Conservation (phyloP, 2,329 filamentous ascomycete species). For the Corynespora cassiicola region DNA sequence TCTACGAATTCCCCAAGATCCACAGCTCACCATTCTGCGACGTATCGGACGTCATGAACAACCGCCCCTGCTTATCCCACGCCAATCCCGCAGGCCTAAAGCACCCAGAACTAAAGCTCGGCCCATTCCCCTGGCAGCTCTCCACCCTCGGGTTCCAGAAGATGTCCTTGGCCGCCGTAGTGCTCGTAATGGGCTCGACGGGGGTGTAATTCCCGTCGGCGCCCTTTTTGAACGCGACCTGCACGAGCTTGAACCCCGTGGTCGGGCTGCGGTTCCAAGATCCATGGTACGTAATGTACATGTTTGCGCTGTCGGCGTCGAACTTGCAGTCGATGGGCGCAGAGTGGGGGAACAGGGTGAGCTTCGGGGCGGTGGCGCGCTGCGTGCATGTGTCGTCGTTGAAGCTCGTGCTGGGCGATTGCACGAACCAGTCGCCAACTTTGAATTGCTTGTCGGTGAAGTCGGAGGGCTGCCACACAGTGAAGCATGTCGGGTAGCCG, state of each 20-base stretch:
- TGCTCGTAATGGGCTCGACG: slow-evolving; percentile 53
- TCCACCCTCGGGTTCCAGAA: slow-evolving; percentile 61
- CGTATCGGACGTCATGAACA: slow-evolving; percentile 67
- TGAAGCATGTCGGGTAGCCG: slow-evolving; percentile 74
- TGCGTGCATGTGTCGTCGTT: slow-evolving; percentile 55
- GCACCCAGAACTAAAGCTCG: slow-evolving; percentile 50
- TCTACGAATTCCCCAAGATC: slow-evolving; percentile 37
- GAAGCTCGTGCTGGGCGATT: slow-evolving; percentile 43
- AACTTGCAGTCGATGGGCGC: slow-evolving; percentile 76
- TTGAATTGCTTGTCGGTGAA: slow-evolving; percentile 58
- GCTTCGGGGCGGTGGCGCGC: slow-evolving; percentile 48
- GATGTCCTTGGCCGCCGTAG: slow-evolving; percentile 58
- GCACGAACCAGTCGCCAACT: slow-evolving; percentile 48
- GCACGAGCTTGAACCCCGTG: slow-evolving; percentile 57
- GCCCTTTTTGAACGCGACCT: slow-evolving; percentile 50
- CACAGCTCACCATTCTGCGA: slow-evolving; percentile 37
- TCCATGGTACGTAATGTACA: slow-evolving; percentile 74
- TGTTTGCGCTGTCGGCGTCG: slow-evolving; percentile 59
- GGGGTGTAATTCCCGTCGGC: slow-evolving; percentile 48
- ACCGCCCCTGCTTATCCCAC: slow-evolving; percentile 55
- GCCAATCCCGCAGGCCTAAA: slow-evolving; percentile 68
- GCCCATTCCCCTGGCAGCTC: slow-evolving; percentile 55
- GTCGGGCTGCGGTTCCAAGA: slow-evolving; percentile 65
- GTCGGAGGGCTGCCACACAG: slow-evolving; percentile 65
- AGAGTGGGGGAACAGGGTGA: slow-evolving; percentile 70